A percentile compares a stretch with the other conserved stretches of the same genome.
Conservation (phyloP, 148 eudicot species). For the Polygonum maritimum region DNA sequence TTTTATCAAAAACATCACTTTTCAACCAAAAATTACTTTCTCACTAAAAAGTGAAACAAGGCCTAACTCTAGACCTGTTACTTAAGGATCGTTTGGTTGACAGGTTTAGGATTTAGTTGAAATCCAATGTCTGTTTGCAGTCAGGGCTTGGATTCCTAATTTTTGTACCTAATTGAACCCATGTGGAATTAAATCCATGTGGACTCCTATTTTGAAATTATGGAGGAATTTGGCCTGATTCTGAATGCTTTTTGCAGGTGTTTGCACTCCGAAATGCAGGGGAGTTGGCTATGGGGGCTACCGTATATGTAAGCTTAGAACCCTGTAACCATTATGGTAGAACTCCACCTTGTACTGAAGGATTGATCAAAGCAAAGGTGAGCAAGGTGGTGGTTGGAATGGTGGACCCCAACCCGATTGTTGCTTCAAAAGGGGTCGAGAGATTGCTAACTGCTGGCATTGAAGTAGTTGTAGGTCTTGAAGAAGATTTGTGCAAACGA, state of each 20-base stretch:
- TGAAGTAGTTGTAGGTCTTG: conserved; percentile 75
- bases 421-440: conserved; percentile 65
- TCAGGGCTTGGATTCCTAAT: background rate
- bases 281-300: conserved; percentile 73
- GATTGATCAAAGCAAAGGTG: conserved; percentile 78
- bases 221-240: no score
- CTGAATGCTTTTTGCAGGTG: conserved; percentile 66
- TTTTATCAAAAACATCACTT: no score
- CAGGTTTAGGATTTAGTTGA: background rate
- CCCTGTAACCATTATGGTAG: conserved; percentile 94
- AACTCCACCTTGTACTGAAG: conserved; percentile 95
- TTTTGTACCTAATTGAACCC: no score
- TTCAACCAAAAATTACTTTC: no score
- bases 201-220: no score
- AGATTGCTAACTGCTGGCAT: conserved; percentile 74
- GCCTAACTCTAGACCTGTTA: background rate
- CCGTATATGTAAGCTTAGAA: conserved; percentile 94
- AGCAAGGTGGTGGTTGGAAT: conserved; percentile 86
- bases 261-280: conserved; percentile 94
- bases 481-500: conserved; percentile 81
- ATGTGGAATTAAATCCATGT: no score
- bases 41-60: no score
- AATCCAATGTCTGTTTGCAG: background rate
- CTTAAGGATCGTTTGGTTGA: no score
- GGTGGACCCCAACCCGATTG: conserved; percentile 95